Conservation (phyloP, 495 filamentous ascomycete species). For the Hamigera avellanea region DNA sequence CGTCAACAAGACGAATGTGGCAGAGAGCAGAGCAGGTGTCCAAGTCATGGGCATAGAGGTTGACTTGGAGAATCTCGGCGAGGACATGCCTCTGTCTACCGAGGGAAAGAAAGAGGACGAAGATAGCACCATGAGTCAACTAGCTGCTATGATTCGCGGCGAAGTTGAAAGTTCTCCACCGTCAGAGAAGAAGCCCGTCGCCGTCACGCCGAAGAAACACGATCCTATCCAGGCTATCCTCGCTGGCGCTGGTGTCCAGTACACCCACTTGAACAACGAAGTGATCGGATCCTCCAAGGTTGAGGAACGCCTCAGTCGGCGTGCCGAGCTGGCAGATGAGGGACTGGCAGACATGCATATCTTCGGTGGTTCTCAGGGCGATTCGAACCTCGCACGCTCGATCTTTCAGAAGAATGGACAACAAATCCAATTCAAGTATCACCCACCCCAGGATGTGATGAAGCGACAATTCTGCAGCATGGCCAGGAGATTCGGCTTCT, state of each 20-base stretch:
- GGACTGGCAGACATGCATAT: constrained; percentile 37
- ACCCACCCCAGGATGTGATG: constrained; percentile 64
- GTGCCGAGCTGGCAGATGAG: constrained; percentile 54
- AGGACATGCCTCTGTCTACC: constrained; percentile 2
- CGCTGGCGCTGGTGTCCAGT: constrained; percentile 78
- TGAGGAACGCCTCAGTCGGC: constrained; percentile 66
- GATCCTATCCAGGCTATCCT: constrained; percentile 87
- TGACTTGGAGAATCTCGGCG: constrained; percentile 44
- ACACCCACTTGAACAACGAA: constrained; percentile 93
- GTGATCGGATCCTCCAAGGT: constrained; percentile 82
- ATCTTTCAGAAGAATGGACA: constrained; percentile 10
- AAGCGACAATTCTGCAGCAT: constrained; percentile 84
- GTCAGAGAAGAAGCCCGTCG: constrained; percentile 3
- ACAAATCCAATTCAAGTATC: constrained; percentile 51
- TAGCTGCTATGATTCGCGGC: constrained; percentile 58
- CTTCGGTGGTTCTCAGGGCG: constrained; percentile 30
- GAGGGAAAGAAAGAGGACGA: constrained; percentile 15
- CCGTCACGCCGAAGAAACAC: constrained; percentile 29
- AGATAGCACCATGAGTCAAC: constrained; percentile 59
- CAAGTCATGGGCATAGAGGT: constrained; percentile 64
- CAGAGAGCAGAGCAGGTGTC: constrained; percentile 81
- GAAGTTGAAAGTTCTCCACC: constrained; percentile 27
- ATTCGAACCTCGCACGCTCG: neutral
- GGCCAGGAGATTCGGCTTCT: constrained; percentile 69
- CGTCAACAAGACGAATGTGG: constrained; percentile 95